Evolutionary conservation across 2,329 filamentous ascomycete species (phyloP).

Genomic region (Aureobasidium musti): DNA sequence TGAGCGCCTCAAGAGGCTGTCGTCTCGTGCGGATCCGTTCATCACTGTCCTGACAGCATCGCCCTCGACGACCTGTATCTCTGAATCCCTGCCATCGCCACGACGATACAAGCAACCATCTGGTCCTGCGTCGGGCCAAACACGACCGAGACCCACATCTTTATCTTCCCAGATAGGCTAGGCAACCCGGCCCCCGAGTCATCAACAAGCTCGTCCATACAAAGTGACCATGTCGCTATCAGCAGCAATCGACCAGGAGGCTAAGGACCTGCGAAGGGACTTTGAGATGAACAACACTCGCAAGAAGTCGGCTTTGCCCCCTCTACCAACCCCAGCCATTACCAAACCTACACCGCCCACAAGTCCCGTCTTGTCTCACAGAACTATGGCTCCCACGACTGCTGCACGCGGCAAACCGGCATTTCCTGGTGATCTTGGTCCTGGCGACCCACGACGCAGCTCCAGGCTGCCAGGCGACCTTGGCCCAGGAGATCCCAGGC

Average conservation of each 20-base stretch:
- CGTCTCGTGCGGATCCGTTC: background rate
- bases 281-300: slow-evolving; percentile 19
- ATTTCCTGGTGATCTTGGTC: slow-evolving; percentile 43
- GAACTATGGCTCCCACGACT: background rate
- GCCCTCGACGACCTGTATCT: background rate
- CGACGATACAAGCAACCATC: background rate
- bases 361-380: background rate
- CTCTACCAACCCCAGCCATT: background rate
- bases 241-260: slow-evolving; percentile 26
- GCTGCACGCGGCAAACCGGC: slow-evolving; percentile 33
- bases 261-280: slow-evolving; percentile 27
- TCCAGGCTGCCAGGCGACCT: slow-evolving; percentile 31
- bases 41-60: slow-evolving; percentile 18
- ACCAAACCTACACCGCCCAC: background rate
- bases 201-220: background rate
- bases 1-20: background rate
- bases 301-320: slow-evolving; percentile 11
- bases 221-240: slow-evolving; percentile 28
- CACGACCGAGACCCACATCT: slow-evolving; percentile 26
- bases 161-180: slow-evolving; percentile 18
- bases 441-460: slow-evolving; percentile 40
- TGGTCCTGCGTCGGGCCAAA: slow-evolving; percentile 1
- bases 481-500: slow-evolving; percentile 32
- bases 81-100: background rate
- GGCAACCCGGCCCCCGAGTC: background rate